Base-by-base conservation (phyloP, 108 stramenopile species). In the Stephanodiscus minutulus region DNA sequence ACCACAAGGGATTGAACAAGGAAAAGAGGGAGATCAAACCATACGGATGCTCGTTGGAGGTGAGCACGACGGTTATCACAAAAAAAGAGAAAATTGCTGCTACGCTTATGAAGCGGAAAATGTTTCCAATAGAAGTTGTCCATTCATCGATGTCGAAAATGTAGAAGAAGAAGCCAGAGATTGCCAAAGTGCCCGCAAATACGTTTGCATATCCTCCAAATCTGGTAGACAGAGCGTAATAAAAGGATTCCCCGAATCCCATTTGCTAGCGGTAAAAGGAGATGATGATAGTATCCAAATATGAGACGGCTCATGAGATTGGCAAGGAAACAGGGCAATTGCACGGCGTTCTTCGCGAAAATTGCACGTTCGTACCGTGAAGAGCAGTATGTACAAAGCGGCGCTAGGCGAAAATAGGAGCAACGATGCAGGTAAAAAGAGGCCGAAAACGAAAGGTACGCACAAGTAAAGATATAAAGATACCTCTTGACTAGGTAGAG, bases 81-180 rank as follows among this genome's bases (percentile, higher is more conserved):
- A 73, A 68, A 28, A 49, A 5, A 12, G 27, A 2, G 28, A 82
- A 63, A 56, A 65, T 70, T 37, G 27, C 24, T 15, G 64, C 20
- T 10, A 64, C 28, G 41, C 64, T 27, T 12, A 71, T 3, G 3
- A 59, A 50, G 5, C 82, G 72, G 7, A 82, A n/a, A 35, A 74
- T 21, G 21, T 35, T 55, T 11, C 81, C 81, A 35, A 73, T 49
- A 5, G 6, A 18, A 7, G 58, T 69, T 11, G 63, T 55, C 86
- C 86, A 87, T 44, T 79, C 57, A 54, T 63, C 66, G 17, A 82
- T 69, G 70, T 87, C 86, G 22, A 87, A 58, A 63, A 87, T 54
- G 65, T 84, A 87, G 41, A 82, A 68, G 33, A 75, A 7, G 64
- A 81, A 72, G 49, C 53, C 46, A 43, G 60, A 75, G n/a, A 58